phyloP scores from a whole-genome alignment of 768 basidiomycete genomes.

The Hemileccinum impolitum region DNA sequence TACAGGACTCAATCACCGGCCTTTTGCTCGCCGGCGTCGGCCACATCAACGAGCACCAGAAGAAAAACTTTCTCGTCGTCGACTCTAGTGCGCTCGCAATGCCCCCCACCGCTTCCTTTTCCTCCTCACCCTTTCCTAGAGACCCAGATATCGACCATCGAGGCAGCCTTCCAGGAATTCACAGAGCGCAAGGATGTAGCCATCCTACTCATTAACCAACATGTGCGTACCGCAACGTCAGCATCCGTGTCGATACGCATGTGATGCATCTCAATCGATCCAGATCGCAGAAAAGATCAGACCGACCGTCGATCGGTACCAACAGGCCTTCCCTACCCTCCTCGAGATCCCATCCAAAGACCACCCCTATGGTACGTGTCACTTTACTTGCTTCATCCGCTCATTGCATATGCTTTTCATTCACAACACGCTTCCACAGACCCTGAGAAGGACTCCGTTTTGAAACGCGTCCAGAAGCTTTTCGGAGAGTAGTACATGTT shows the following conservation, averaged over 20 bases:
- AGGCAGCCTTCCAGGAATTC: slow-evolving; percentile 90
- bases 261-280: slow-evolving; percentile 11
- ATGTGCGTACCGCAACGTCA: slow-evolving; percentile 57
- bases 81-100: slow-evolving; percentile 71
- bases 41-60: slow-evolving; percentile 83
- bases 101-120: not conserved
- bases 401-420: slow-evolving; percentile 8
- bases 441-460: slow-evolving; percentile 91
- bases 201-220: slow-evolving; percentile 96
- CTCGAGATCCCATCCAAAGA: slow-evolving; percentile 99
- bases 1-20: slow-evolving; percentile 94
- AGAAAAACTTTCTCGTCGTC: slow-evolving; percentile 97
- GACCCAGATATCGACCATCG: slow-evolving; percentile 87
- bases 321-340: slow-evolving; percentile 93
- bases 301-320: slow-evolving; percentile 91
- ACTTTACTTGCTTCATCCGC: not conserved
- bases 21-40: slow-evolving; percentile 93
- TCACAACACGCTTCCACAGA: slow-evolving; percentile 47
- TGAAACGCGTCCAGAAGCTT: slow-evolving; percentile 95
- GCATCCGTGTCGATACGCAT: slow-evolving; percentile 1
- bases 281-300: slow-evolving; percentile 98
- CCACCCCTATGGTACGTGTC: slow-evolving; percentile 85
- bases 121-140: slow-evolving; percentile 45
- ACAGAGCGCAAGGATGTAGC: slow-evolving; percentile 94
- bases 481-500: slow-evolving; percentile 71